Base-by-base conservation (phyloP, 768 basidiomycete genomes). In the Chalciporus piperatus region DNA sequence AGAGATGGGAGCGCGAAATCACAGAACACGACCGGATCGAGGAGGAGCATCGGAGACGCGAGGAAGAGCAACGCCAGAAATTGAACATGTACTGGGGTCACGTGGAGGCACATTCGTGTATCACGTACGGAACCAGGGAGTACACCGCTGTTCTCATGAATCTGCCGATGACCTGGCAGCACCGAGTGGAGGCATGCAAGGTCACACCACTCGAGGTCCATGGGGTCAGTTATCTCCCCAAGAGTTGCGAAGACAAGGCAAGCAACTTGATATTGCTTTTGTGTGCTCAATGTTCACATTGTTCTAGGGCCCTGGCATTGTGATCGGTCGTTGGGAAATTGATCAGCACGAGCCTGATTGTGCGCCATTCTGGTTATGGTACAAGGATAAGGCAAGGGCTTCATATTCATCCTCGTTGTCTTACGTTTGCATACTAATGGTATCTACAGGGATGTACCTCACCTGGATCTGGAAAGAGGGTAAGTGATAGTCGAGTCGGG, bases 121-220 rank as follows among this genome's bases (percentile, higher is more conserved):
- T 49, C 22, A 60, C 63, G 0, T 70, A 65, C 44, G 66, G 55
- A 0, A 62, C 64, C 3, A 59, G 66, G 40, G 59, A 60, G 38
- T 71, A 71, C 27, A 59, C 62, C 1, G 71, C 71, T 0, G 50
- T 52, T 5, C 50, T 72, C 3, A 57, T 56, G 44, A 70, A 70
- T 37, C 41, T 71, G n/a, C 70, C 68, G 4, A 25, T 9, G 0
- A 41, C 46, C 16, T 62, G 63, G 49, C 37, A 35, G 6, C 57
- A 55, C 32, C 56, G 56, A 7, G 12, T 63, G n/a, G 56, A 56
- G 5, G 63, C 63, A 0, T 68, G 67, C 55, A 59, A 33, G 41
- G 48, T 45, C 0, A 68, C 61, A 0, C 54, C 63, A 0, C 51
- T 65, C 1, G 55, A 58, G 12, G 42, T 69, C 3, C 63, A 65